Base-by-base conservation (phyloP, 345 rosid genomes). In the Citrus glauca region DNA sequence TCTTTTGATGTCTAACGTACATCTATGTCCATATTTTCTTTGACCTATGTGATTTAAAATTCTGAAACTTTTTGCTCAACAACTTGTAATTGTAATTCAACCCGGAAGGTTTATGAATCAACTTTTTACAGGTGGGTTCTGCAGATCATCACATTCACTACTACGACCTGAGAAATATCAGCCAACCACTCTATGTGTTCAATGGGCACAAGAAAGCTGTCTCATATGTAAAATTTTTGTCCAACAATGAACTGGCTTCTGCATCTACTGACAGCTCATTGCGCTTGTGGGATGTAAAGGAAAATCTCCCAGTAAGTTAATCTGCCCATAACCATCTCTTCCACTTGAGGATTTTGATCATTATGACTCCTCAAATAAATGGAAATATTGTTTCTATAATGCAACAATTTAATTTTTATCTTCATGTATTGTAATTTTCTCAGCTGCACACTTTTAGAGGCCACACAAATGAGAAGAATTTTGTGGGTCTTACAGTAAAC, bases 141-240 rank as follows among this genome's bases (percentile, higher is more conserved):
- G 90, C 91, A 28, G 95, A 91, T 78, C 93, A 87, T 66, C 85
- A 81, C 65, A 81, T 91, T 81, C 88, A 87, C 72, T 89, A 89
- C 74, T 89, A 87, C 69, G 92, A 91, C 83, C 85, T 82, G 73
- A 85, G 94, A 70, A 89, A 88, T 33, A 59, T 79, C 72, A 84
- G 85, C 79, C 81, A 83, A 60, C 90, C 92, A 19, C 83, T 88
- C n/a, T 83, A 78, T 62, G 87, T 87, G 57, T 90, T 91, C 78
- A 82, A 85, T 48, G 95, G 95, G 78, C 93, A 89, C 66, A 79
- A 72, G 66, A 89, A 87, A 83, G 77, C 95, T 20, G 95, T 91
- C 68, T 91, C 95, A 42, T 87, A 88, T 73, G 89, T 91, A 70
- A 88, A 91, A 77, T 91, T 91, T 79, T 80, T 90, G 81, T 91